Base-by-base conservation (phyloP, 768 basidiomycete genomes). In the Suillus plorans region DNA sequence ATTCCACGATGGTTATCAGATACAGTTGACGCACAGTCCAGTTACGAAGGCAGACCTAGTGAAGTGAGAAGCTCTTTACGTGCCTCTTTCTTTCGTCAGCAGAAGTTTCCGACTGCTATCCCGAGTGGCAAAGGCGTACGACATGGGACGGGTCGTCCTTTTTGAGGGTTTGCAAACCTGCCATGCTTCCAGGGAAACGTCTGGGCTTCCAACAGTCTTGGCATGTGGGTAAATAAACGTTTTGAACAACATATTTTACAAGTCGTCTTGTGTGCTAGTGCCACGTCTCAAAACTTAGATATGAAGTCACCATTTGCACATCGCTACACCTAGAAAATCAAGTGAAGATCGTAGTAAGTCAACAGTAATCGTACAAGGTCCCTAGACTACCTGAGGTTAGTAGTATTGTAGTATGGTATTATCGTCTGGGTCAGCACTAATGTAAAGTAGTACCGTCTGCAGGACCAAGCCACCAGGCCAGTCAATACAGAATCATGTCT, bases 1-100 rank as follows among this genome's bases (percentile, higher is more conserved):
- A 57, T 72, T 13, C 71, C 71, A 4, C 59, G 63, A 22, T 70
- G 71, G 71, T 31, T 70, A 14, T 64, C 64, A 57, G 64, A 66
- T 49, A 49, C 58, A 9, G 49, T 63, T 44, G 63, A 68, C 44
- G 42, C 44, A 55, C 65, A 69, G 25, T 52, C 16, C 4, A 28
- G 28, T 31, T 18, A 20, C 28, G 28, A 53, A 31, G 52, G 52
- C 4, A 31, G 18, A 31, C 10, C 52, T 31, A 12, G 10, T 53
- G 18, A 28, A 31, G 28, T 18, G 4, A 52, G 50, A 31, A 31
- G 28, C 16, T 4, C 18, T 31, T 31, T 52, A 28, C 18, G 8
- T 53, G 28, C 18, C 18, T 16, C 52, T 25, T 53, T 53, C 31
- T 53, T 28, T 31, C 18, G 18, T 28, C 16, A 4, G 31, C 18